Percentiles rank a stretch among this genome's conserved stretches.
Conservation (phyloP, 2,329 filamentous ascomycete species). For the Amauroascus verrucosus region DNA sequence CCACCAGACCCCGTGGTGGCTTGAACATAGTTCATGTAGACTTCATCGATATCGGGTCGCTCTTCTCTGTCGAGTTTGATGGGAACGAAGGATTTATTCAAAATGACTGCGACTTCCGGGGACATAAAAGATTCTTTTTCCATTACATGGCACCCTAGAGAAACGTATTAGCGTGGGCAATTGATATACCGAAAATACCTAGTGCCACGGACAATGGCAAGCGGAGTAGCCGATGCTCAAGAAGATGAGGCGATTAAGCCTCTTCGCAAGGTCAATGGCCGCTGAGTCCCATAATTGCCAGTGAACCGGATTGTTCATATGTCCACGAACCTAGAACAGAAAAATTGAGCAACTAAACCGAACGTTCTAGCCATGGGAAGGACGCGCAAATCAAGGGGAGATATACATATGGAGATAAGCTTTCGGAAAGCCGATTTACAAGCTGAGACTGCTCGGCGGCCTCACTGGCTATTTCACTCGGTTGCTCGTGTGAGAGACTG, state of each 20-base stretch:
- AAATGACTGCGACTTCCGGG: slow-evolving; percentile 62
- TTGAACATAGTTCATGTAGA: slow-evolving; percentile 98
- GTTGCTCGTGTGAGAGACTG: slow-evolving; percentile 22
- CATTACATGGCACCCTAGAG: slow-evolving; percentile 74
- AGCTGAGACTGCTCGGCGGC: slow-evolving; percentile 27
- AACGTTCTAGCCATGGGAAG: too few relatives aligned
- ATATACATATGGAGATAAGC: slow-evolving; percentile 57
- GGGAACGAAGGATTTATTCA: slow-evolving; percentile 83
- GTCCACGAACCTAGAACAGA: slow-evolving; percentile 54
- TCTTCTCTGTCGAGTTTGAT: slow-evolving; percentile 91
- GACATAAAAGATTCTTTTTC: slow-evolving; percentile 85
- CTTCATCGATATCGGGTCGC: slow-evolving; percentile 82
- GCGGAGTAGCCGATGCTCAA: slow-evolving; percentile 90
- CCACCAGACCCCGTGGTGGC: slow-evolving; percentile 82
- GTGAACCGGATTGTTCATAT: slow-evolving; percentile 70
- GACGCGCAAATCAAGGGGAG: background rate
- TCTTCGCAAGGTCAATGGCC: slow-evolving; percentile 63
- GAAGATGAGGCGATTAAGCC: slow-evolving; percentile 80
- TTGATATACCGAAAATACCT: background rate
- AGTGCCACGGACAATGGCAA: slow-evolving; percentile 66
- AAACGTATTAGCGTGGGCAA: slow-evolving; percentile 13
- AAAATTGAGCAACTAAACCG: background rate
- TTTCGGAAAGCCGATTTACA: slow-evolving; percentile 49
- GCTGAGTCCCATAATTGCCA: slow-evolving; percentile 85
- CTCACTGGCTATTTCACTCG: slow-evolving; percentile 16